A percentile compares a stretch with the other conserved stretches of the same genome.
These are phyloP conservation scores for Lepidopterella palustris DNA, from an alignment of 495 filamentous ascomycete genomes.

Conservation along the genomic window DNA sequence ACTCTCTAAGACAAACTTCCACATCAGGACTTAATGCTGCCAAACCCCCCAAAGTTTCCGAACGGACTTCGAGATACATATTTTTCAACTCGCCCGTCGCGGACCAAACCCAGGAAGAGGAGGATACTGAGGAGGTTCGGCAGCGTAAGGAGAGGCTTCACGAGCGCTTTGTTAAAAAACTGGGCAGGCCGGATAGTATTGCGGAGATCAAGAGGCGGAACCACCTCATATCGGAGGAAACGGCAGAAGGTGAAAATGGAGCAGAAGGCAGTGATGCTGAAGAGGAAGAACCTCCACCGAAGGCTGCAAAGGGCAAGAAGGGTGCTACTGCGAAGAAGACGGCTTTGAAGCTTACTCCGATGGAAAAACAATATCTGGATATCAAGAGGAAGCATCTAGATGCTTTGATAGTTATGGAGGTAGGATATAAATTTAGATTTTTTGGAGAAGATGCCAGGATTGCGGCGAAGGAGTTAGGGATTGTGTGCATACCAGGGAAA, in stretches of 20 bases:
- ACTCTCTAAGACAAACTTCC: constrained; percentile 19
- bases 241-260: constrained; percentile 33
- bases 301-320: constrained; percentile 52
- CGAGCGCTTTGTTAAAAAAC: constrained; percentile 79
- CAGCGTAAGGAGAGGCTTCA: constrained; percentile 65
- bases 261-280: constrained; percentile 40
- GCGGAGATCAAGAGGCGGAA: constrained; percentile 57
- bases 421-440: constrained; percentile 97
- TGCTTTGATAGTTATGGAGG: constrained; percentile 81
- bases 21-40: constrained; percentile 18
- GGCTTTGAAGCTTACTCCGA: constrained; percentile 71
- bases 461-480: constrained; percentile 85
- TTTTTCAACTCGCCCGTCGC: constrained; percentile 42
- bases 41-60: constrained; percentile 25
- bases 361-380: constrained; percentile 88
- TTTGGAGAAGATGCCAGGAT: constrained; percentile 94
- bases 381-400: constrained; percentile 91
- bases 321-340: constrained; percentile 52
- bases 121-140: constrained; percentile 34
- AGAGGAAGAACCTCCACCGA: constrained; percentile 44
- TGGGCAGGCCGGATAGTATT: constrained; percentile 77
- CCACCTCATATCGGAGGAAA: constrained; percentile 47
- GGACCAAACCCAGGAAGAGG: constrained; percentile 44
- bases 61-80: constrained; percentile 44
- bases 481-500: constrained; percentile 96